phyloP scores from a whole-genome alignment of 805 yeast genomes.

The Saccharomycopsis sp. region DNA sequence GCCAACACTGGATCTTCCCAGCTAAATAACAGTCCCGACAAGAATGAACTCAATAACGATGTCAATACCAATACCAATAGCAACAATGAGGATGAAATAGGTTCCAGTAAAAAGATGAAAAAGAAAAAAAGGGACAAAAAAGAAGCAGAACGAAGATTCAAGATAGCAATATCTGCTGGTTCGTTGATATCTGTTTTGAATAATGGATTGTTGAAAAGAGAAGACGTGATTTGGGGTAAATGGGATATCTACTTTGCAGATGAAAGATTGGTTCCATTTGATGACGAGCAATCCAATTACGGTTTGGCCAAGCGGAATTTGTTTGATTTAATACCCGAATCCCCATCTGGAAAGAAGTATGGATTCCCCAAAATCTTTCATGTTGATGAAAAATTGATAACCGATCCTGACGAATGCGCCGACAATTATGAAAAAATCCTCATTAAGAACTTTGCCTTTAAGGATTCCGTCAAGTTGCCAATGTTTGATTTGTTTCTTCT shows the following conservation, averaged over 20 bases:
- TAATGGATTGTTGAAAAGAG: constrained; percentile 73
- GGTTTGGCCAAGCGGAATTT: constrained; percentile 74
- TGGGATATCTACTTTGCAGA: constrained; percentile 87
- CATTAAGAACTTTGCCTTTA: constrained; percentile 86
- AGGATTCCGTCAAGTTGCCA: constrained; percentile 92
- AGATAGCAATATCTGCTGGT: constrained; percentile 90
- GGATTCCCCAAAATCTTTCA: constrained; percentile 68
- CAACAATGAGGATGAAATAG: background rate
- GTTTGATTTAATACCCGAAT: constrained; percentile 53
- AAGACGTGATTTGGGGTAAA: constrained; percentile 66
- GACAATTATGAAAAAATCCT: constrained; percentile 83
- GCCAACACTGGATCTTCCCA: too few relatives aligned
- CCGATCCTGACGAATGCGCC: constrained; percentile 87
- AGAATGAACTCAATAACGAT: background rate
- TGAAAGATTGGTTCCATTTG: constrained; percentile 80
- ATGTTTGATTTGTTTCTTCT: constrained; percentile 83
- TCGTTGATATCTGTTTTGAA: constrained; percentile 78
- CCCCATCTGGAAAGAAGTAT: constrained; percentile 27
- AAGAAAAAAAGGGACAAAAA: constrained; percentile 35
- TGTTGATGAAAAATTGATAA: constrained; percentile 65
- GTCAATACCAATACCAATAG: background rate
- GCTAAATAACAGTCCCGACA: background rate
- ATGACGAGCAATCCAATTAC: constrained; percentile 77
- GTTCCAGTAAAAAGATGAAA: constrained; percentile 9
- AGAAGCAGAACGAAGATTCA: constrained; percentile 62